phyloP scores from a whole-genome alignment of 2,329 filamentous ascomycete species.

The Fusarium torulosum region DNA sequence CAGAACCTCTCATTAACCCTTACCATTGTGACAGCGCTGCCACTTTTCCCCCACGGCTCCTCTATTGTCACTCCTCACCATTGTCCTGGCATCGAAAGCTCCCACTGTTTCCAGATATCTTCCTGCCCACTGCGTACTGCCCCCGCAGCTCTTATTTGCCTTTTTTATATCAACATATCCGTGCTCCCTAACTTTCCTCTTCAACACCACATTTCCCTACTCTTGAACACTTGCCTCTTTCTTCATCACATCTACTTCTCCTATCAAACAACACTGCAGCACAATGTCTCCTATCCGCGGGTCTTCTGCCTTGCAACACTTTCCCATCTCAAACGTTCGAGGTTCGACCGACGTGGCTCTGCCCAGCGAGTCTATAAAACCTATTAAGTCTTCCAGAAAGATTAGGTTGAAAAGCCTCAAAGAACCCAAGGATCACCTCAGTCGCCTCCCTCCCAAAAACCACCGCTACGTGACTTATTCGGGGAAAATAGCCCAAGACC shows the following conservation, averaged over 20 bases:
- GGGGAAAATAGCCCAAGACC: constrained; percentile 17
- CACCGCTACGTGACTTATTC: constrained; percentile 31
- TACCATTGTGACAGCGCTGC: constrained; percentile 10
- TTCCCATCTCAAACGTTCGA: constrained; percentile 21
- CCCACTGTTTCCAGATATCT: constrained; percentile 9
- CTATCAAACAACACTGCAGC: neutral
- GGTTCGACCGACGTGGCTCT: constrained; percentile 11
- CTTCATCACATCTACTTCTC: neutral
- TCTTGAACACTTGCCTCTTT: neutral
- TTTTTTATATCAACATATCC: constrained; percentile 5
- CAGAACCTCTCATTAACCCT: neutral
- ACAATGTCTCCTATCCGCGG: constrained; percentile 17
- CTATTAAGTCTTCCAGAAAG: constrained; percentile 4
- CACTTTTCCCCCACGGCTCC: constrained; percentile 8
- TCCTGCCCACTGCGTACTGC: constrained; percentile 15
- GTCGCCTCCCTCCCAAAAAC: constrained; percentile 7
- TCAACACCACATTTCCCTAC: constrained; percentile 9
- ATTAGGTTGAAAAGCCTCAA: constrained; percentile 23
- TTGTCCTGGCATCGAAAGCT: constrained; percentile 17
- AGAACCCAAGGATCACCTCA: constrained; percentile 29
- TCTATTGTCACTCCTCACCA: constrained; percentile 21
- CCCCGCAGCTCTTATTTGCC: constrained; percentile 16
- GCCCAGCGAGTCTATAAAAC: constrained; percentile 1
- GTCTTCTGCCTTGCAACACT: constrained; percentile 9
- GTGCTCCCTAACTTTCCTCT: neutral